phyloP scores from a whole-genome alignment of 2,329 filamentous ascomycete species.

The Mollisia scopiformis region DNA sequence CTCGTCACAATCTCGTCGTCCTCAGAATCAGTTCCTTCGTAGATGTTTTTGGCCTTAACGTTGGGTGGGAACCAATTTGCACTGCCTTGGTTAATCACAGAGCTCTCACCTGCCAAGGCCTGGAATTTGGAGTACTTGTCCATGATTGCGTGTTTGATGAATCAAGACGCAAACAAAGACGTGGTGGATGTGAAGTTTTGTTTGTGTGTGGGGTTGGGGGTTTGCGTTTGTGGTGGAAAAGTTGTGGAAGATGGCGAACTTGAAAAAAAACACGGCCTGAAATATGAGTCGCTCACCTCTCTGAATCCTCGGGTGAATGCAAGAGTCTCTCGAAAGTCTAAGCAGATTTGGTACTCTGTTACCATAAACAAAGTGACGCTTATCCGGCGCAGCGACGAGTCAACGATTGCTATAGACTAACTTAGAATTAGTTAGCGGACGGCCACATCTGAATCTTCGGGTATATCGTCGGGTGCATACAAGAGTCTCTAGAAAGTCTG shows the following conservation, averaged over 20 bases:
- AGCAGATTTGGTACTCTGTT: too few relatives aligned
- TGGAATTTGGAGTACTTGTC: conserved; percentile 22
- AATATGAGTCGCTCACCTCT: neutral
- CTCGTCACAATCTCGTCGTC: neutral
- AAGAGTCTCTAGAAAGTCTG: too few relatives aligned
- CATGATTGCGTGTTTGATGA: conserved; percentile 13
- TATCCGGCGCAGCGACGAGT: too few relatives aligned
- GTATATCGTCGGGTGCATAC: neutral
- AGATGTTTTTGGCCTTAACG: conserved; percentile 6
- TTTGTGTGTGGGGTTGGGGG: neutral
- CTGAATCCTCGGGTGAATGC: neutral
- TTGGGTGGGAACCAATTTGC: neutral
- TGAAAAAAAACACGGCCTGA: neutral
- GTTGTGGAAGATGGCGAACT: neutral
- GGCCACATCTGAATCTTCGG: too few relatives aligned
- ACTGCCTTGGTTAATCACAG: neutral
- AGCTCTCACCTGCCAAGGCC: conserved; percentile 14
- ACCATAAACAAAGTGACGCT: too few relatives aligned
- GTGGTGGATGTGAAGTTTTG: neutral
- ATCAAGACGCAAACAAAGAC: neutral
- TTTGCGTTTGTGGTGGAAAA: neutral
- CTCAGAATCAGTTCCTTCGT: conserved; percentile 25
- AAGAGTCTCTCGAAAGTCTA: neutral
- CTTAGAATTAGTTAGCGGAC: too few relatives aligned
- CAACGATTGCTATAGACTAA: too few relatives aligned